A percentile compares a stretch with the other conserved stretches of the same genome.
Conservation (phyloP, 352 stramenopile genomes). For the Albugo laibachii region DNA sequence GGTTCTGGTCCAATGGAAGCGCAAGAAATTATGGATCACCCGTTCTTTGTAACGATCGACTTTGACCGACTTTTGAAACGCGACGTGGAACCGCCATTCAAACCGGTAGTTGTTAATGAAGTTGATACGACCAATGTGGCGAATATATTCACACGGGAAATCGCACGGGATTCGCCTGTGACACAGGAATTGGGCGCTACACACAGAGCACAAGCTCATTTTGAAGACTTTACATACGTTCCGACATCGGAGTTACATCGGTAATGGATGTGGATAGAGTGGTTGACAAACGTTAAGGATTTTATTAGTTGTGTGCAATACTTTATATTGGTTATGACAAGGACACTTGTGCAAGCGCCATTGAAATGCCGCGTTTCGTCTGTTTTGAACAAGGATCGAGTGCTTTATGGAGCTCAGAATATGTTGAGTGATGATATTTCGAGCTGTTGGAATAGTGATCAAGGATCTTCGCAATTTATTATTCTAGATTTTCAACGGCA, state of each 20-base stretch:
- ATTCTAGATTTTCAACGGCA: conserved; percentile 33
- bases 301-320: no score
- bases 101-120: conserved; percentile 68
- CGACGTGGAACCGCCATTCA: conserved; percentile 77
- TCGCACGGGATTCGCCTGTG: conserved; percentile 75
- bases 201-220: conserved; percentile 70
- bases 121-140: conserved; percentile 69
- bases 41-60: conserved; percentile 75
- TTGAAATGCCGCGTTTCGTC: conserved; percentile 44
- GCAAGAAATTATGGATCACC: conserved; percentile 80
- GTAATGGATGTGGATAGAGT: background rate
- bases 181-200: conserved; percentile 67
- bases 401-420: conserved; percentile 31
- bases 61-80: conserved; percentile 62
- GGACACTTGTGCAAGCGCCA: conserved; percentile 8
- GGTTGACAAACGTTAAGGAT: no score
- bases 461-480: conserved; percentile 41
- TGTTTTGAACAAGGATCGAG: conserved; percentile 42
- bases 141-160: conserved; percentile 72
- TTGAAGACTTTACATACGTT: conserved; percentile 89
- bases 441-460: conserved; percentile 51
- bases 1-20: conserved; percentile 60
- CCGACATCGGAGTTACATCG: conserved; percentile 18
- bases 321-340: no score
- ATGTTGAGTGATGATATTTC: conserved; percentile 24